Conservation (phyloP, 2,329 filamentous ascomycete genomes). For the Fusarium falciforme region DNA sequence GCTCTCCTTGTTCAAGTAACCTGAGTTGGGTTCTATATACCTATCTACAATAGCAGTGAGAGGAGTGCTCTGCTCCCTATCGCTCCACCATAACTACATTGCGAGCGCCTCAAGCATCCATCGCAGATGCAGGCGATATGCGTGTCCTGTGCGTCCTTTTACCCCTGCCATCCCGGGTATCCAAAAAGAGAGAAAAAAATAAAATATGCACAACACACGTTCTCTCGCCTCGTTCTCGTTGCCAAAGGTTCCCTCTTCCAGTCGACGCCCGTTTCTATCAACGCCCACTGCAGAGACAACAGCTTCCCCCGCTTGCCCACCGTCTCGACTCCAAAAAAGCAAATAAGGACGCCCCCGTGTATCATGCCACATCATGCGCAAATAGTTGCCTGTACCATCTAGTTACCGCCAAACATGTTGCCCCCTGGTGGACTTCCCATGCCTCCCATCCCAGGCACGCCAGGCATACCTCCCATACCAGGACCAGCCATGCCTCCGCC, state of each 20-base stretch:
- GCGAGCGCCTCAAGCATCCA: not conserved
- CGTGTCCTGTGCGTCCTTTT: not conserved
- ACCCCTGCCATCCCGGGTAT: not conserved
- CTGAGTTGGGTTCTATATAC: not conserved
- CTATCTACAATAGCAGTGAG: not conserved
- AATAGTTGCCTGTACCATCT: not conserved
- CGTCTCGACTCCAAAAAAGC: not conserved
- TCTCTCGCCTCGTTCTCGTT: not conserved
- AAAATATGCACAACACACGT: not conserved
- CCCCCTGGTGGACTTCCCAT: constrained; percentile 36
- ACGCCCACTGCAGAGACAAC: not conserved
- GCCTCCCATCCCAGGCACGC: constrained; percentile 34
- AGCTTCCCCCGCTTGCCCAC: not conserved
- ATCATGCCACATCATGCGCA: constrained; percentile 4
- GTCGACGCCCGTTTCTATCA: not conserved
- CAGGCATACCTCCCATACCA: constrained; percentile 40
- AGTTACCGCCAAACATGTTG: constrained; percentile 45
- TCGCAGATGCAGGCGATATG: not conserved
- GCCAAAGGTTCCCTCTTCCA: not conserved
- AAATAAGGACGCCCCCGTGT: not conserved
- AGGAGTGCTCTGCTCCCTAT: not conserved
- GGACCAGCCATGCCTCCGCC: constrained; percentile 34
- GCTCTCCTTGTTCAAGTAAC: not conserved
- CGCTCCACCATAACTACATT: not conserved
- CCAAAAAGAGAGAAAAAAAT: not conserved